Percentiles rank a stretch among this genome's conserved stretches.
These are phyloP conservation scores for Fusarium zealandicum DNA, from an alignment of 2,329 filamentous ascomycete genomes.

Conservation along the genomic window DNA sequence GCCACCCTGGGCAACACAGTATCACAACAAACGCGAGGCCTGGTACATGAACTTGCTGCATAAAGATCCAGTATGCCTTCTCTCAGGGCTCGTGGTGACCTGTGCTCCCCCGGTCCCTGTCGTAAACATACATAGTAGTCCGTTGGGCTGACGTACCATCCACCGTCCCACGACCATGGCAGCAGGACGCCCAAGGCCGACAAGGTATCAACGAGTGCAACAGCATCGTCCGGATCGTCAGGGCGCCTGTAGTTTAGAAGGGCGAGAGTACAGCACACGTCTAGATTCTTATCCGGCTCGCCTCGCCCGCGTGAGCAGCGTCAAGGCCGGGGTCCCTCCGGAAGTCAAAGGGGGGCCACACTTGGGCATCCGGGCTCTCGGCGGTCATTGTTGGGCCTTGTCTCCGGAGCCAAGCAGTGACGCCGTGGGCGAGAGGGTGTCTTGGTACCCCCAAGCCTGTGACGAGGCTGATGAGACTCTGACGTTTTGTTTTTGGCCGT, in stretches of 20 bases:
- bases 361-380: conserved; percentile 22
- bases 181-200: conserved; percentile 18
- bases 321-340: conserved; percentile 8
- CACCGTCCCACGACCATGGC: conserved; percentile 16
- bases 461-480: conserved; percentile 16
- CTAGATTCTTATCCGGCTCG: conserved; percentile 15
- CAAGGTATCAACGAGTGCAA: no score
- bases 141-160: conserved; percentile 18
- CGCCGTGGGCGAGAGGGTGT: not conserved
- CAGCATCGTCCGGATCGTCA: conserved; percentile 16
- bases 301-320: conserved; percentile 12
- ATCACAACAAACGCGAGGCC: conserved; percentile 4
- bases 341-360: conserved; percentile 12
- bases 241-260: conserved; percentile 9
- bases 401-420: not conserved
- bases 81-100: conserved; percentile 8
- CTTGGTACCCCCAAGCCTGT: not conserved
- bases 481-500: conserved; percentile 10
- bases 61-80: not conserved
- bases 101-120: conserved; percentile 11
- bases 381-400: conserved; percentile 2
- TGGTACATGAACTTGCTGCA: conserved; percentile 4
- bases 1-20: conserved; percentile 7
- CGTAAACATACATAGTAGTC: not conserved
- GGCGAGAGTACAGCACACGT: not conserved